Percentiles rank a stretch among this genome's conserved stretches.
phyloP scores from a whole-genome alignment of 2,329 filamentous ascomycete species.

The Elsinoe fawcettii region DNA sequence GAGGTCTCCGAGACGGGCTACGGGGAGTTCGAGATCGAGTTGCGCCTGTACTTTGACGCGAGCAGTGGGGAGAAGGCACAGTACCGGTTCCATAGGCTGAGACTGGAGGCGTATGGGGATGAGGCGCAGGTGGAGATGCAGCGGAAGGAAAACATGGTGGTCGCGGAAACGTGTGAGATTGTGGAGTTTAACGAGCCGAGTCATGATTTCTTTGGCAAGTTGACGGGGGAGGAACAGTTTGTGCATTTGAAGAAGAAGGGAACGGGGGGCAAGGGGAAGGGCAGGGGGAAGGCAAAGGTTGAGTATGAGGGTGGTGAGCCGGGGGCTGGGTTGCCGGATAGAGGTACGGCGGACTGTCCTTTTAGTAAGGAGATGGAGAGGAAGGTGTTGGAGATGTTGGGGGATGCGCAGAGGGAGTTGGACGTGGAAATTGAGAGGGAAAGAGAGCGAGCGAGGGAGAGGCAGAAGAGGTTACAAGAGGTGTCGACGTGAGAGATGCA shows the following conservation, averaged over 20 bases:
- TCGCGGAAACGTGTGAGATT: constrained; percentile 81
- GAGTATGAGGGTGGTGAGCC: constrained; percentile 53
- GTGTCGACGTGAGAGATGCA: background rate
- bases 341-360: constrained; percentile 52
- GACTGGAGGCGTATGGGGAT: constrained; percentile 78
- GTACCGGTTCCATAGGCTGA: constrained; percentile 87
- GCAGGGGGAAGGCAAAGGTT: constrained; percentile 41
- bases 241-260: constrained; percentile 48
- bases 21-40: constrained; percentile 95
- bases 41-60: constrained; percentile 87
- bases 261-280: constrained; percentile 47
- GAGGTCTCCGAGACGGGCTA: constrained; percentile 88
- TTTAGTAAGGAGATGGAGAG: constrained; percentile 19
- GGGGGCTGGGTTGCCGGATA: constrained; percentile 66
- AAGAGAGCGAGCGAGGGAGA: constrained; percentile 16
- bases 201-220: constrained; percentile 78
- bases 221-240: constrained; percentile 64
- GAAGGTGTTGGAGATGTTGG: constrained; percentile 19
- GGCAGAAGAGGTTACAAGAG: constrained; percentile 18
- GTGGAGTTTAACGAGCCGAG: constrained; percentile 97
- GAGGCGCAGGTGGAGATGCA: constrained; percentile 65
- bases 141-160: constrained; percentile 56
- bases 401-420: constrained; percentile 19
- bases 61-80: constrained; percentile 89
- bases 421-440: constrained; percentile 19